Evolutionary conservation across 2,329 filamentous ascomycete species (phyloP).

Genomic region (Talaromyces islandicus): DNA sequence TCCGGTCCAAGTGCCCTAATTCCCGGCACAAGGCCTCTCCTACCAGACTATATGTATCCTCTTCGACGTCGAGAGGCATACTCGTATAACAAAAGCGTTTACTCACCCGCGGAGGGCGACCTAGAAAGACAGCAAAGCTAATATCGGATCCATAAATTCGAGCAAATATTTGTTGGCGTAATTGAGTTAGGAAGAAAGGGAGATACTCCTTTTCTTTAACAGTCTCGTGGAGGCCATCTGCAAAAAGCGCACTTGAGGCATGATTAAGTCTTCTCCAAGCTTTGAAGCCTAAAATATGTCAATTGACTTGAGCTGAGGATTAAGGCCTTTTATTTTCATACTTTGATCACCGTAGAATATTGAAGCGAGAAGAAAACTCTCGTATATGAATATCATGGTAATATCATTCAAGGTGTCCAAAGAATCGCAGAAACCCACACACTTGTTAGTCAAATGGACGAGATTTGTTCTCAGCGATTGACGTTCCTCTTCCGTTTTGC

Average conservation of each 20-base stretch:
- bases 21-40: slow-evolving; percentile 3
- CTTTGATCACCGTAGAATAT: slow-evolving; percentile 9
- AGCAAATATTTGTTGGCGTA: slow-evolving; percentile 10
- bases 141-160: slow-evolving; percentile 11
- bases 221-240: slow-evolving; percentile 8
- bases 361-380: slow-evolving; percentile 9
- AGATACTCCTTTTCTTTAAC: slow-evolving; percentile 5
- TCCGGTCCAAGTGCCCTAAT: slow-evolving; percentile 3
- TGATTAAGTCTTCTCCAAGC: slow-evolving; percentile 10
- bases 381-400: slow-evolving; percentile 10
- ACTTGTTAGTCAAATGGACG: slow-evolving; percentile 8
- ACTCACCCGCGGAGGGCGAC: slow-evolving; percentile 8
- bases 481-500: slow-evolving; percentile 10
- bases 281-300: slow-evolving; percentile 11
- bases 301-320: too few species aligned
- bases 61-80: slow-evolving; percentile 10
- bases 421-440: slow-evolving; percentile 9
- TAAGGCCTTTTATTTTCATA: too few species aligned
- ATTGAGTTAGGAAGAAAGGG: slow-evolving; percentile 6
- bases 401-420: slow-evolving; percentile 9
- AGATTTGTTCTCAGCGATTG: slow-evolving; percentile 9
- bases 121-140: slow-evolving; percentile 10
- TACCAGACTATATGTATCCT: slow-evolving; percentile 2
- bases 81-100: slow-evolving; percentile 8
- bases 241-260: slow-evolving; percentile 8